A percentile compares a stretch with the other conserved stretches of the same genome.
Conservation (phyloP, 176 grass and related monocot genomes). For the Phoenix roebelenii region DNA sequence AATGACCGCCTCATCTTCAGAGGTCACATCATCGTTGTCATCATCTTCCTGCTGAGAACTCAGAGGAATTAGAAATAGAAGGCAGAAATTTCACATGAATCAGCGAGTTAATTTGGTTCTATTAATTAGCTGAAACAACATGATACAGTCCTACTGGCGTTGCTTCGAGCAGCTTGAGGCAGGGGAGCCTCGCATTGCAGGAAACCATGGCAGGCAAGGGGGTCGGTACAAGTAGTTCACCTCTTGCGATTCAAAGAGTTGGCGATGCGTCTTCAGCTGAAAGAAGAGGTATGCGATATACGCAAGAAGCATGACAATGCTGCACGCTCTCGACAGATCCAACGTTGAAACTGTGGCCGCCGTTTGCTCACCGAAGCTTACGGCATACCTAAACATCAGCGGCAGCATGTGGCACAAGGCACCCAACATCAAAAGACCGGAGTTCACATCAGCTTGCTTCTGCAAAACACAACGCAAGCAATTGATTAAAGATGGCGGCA, state of each 20-base stretch:
- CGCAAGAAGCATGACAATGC: slow-evolving; percentile 75
- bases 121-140: too few relatives aligned
- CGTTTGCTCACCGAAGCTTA: slow-evolving; percentile 24
- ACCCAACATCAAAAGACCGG: slow-evolving; percentile 55
- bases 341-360: slow-evolving; percentile 25
- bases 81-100: too few relatives aligned
- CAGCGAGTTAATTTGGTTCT: too few relatives aligned
- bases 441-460: slow-evolving; percentile 69
- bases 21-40: slow-evolving; percentile 39
- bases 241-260: slow-evolving; percentile 69
- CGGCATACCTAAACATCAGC: slow-evolving; percentile 59
- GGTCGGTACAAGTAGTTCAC: slow-evolving; percentile 12
- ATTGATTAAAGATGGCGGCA: too few relatives aligned
- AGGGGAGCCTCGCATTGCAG: too few relatives aligned
- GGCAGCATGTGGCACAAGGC: slow-evolving; percentile 64
- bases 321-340: slow-evolving; percentile 66
- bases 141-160: too few relatives aligned
- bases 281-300: slow-evolving; percentile 91
- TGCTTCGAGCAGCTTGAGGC: too few relatives aligned
- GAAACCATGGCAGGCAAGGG: too few relatives aligned
- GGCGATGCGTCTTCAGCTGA: slow-evolving; percentile 87
- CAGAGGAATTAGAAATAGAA: too few relatives aligned
- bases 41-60: slow-evolving; percentile 18
- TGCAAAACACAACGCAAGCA: background rate
- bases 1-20: slow-evolving; percentile 51